Evolutionary conservation across 148 eudicot species (phyloP).

Genomic region (Rhododendron mucronatum): DNA sequence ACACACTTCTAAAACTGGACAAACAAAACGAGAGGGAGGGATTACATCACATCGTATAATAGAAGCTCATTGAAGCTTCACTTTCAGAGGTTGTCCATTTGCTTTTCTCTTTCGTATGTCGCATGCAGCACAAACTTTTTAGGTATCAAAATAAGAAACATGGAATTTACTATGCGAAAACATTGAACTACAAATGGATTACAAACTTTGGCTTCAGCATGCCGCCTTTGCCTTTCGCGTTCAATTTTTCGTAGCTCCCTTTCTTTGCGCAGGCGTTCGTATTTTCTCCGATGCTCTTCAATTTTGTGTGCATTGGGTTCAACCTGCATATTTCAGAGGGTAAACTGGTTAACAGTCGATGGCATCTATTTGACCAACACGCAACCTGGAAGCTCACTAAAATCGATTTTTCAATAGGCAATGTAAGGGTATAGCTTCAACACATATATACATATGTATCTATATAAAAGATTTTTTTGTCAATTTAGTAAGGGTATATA

Average conservation of each 20-base stretch:
- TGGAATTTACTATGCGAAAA: neutral
- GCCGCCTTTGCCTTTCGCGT: constrained; percentile 36
- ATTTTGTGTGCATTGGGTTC: constrained; percentile 63
- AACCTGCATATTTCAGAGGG: constrained; percentile 35
- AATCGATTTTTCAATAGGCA: neutral
- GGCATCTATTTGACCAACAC: neutral
- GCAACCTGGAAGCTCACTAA: neutral
- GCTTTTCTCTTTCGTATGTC: neutral
- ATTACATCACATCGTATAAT: neutral
- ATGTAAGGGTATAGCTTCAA: neutral
- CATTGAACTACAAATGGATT: neutral
- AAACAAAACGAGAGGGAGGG: neutral
- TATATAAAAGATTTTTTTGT: neutral
- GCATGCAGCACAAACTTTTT: neutral
- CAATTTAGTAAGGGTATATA: neutral
- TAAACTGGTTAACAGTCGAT: neutral
- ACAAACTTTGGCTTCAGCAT: constrained; percentile 34
- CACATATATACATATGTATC: neutral
- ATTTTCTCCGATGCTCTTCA: constrained; percentile 58
- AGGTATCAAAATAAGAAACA: neutral
- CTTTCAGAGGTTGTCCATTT: neutral
- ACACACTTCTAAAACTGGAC: neutral
- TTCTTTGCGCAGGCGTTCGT: constrained; percentile 51
- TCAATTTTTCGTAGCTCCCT: constrained; percentile 36
- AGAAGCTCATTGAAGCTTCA: neutral